phyloP scores from a whole-genome alignment of 306 rosid genomes.

The Sicyos edulis region DNA sequence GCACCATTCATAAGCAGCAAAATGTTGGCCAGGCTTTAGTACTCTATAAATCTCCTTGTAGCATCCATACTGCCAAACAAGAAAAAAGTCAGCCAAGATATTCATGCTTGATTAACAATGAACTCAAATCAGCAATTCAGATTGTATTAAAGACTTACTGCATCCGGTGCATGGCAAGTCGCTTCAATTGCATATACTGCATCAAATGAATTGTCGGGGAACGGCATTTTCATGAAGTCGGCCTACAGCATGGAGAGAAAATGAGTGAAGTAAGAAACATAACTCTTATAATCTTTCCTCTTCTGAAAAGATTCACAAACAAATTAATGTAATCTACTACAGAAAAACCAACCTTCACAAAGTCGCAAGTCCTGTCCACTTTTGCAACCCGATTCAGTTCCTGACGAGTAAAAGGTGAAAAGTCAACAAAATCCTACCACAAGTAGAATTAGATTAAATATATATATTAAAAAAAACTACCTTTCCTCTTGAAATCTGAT shows the following conservation, averaged over 20 bases:
- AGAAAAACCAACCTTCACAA: constrained; percentile 60
- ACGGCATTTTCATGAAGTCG: constrained; percentile 93
- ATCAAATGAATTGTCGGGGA: constrained; percentile 71
- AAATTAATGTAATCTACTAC: background rate
- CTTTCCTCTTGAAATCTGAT: constrained; percentile 88
- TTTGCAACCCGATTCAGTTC: constrained; percentile 59
- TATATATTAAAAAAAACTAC: constrained; percentile 24
- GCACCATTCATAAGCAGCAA: constrained; percentile 98
- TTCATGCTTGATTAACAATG: background rate
- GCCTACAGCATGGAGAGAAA: constrained; percentile 54
- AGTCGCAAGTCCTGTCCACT: constrained; percentile 63
- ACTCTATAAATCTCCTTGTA: constrained; percentile 78
- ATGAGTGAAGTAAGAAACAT: background rate
- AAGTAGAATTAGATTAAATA: too few species aligned
- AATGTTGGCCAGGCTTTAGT: constrained; percentile 80
- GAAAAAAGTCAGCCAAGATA: constrained; percentile 23
- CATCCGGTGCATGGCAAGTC: constrained; percentile 98
- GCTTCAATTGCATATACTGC: constrained; percentile 98
- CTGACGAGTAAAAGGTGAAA: constrained; percentile 29
- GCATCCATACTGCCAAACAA: constrained; percentile 60
- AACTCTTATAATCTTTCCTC: background rate
- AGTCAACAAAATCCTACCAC: background rate
- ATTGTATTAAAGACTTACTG: constrained; percentile 39
- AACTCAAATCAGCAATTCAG: constrained; percentile 5
- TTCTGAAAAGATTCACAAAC: constrained; percentile 1